These are phyloP conservation scores for Schwanniomyces pseudopolymorphus DNA, from an alignment of 805 yeast species.

Conservation along the genomic window DNA sequence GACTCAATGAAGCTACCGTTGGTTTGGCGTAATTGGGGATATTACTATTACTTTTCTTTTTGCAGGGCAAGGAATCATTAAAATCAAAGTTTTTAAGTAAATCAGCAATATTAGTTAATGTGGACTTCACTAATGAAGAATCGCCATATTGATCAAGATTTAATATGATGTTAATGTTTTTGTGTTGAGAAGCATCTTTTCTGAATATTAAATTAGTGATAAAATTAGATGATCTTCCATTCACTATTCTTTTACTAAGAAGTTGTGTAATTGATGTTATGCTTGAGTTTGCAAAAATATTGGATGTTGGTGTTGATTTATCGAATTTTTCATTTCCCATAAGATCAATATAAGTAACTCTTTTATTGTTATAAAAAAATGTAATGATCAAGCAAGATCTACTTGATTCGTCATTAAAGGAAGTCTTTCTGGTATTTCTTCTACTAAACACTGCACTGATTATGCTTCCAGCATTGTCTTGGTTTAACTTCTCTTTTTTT, in stretches of 20 bases:
- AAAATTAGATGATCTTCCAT: constrained; percentile 23
- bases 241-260: constrained; percentile 11
- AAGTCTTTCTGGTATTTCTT: constrained; percentile 20
- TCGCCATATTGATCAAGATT: constrained; percentile 28
- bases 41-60: background rate
- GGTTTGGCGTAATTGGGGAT: constrained; percentile 34
- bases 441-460: constrained; percentile 14
- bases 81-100: constrained; percentile 18
- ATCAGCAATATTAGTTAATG: constrained; percentile 23
- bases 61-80: background rate
- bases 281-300: constrained; percentile 25
- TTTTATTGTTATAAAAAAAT: constrained; percentile 16
- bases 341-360: constrained; percentile 24
- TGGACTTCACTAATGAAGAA: constrained; percentile 21
- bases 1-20: constrained; percentile 23
- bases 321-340: constrained; percentile 30
- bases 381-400: constrained; percentile 27
- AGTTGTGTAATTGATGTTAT: constrained; percentile 28
- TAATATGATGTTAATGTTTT: constrained; percentile 19
- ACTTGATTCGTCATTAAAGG: constrained; percentile 18
- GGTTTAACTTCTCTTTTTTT: constrained; percentile 9
- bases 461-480: constrained; percentile 4
- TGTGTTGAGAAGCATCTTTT: constrained; percentile 3
- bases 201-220: constrained; percentile 28
- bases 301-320: constrained; percentile 11